Evolutionary conservation across 202 grass and related monocot species (phyloP), one percentile per base, ranked within the genome.

Genomic region (Zizania palustris): DNA sequence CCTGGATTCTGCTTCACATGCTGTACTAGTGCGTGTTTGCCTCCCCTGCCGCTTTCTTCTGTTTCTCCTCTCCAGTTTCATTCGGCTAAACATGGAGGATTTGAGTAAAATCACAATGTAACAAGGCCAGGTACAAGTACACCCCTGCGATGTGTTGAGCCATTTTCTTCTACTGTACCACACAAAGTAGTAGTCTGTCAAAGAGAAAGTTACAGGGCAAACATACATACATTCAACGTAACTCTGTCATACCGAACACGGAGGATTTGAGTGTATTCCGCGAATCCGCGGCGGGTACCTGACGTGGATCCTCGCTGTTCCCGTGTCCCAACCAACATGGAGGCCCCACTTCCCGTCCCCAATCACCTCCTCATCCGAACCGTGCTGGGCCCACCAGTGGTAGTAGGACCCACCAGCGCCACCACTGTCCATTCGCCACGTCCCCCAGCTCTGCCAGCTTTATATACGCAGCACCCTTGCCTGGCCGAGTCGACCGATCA

Each of bases 291-390:
- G n/a, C 45, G 42, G 74, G 35, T 34, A 9, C 39, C 78, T 84
- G 83, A 92, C 86, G 90, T 89, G 90, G 83, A 92, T 89, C 86
- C 86, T 54, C 80, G 86, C 83, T 88, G 90, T 86, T 79, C 76
- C 61, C 46, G 38, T 80, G 87, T 60, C 21, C 14, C 57, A 79
- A 65, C 72, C 21, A 77, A 13, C 19, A 78, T 8, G 37, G 1
- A 1, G 72, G 67, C 21, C 87, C 87, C 60, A 78, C 60, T 9
- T 5, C 43, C 38, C 15, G n/a, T 39, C 51, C 11, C 72, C 44
- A 5, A 65, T 80, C 33, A 69, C 75, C 80, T 69, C 75, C 80
- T 69, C 63, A 80, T 75, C 86, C 76, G 3, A 21, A 36, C 51
- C 46, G 1, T 4, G 16, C 1, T 43, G 53, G 73, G 0, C 63